A percentile compares a stretch with the other conserved stretches of the same genome.
These are phyloP conservation scores for Trametes meyenii DNA, from an alignment of 768 basidiomycete genomes.

Conservation along the genomic window DNA sequence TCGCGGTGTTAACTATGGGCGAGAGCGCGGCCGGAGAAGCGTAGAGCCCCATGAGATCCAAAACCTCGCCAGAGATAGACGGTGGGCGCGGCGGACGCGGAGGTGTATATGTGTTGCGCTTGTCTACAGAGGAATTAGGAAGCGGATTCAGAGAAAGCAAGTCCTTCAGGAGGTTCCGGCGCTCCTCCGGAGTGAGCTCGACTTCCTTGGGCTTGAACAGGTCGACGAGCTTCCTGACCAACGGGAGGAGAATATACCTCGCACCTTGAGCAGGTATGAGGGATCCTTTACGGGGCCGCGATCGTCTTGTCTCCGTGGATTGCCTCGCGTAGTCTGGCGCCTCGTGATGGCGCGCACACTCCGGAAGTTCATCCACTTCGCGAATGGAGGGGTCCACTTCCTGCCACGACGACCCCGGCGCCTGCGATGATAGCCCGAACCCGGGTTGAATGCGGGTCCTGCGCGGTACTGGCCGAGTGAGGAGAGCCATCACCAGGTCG, in stretches of 20 bases:
- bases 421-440: too few species aligned
- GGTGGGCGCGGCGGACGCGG: slow-evolving; percentile 5
- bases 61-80: not conserved
- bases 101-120: not conserved
- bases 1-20: not conserved
- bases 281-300: not conserved
- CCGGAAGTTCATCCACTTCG: not conserved
- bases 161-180: not conserved
- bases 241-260: not conserved
- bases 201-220: not conserved
- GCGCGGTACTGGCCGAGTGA: too few species aligned
- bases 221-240: not conserved
- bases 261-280: not conserved
- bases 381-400: too few species aligned
- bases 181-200: not conserved
- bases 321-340: not conserved
- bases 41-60: not conserved
- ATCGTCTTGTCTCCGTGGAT: not conserved
- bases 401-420: too few species aligned
- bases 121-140: not conserved
- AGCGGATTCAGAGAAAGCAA: not conserved
- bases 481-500: too few species aligned
- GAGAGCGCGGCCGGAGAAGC: not conserved
- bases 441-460: too few species aligned
- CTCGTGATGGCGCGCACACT: not conserved